These are phyloP conservation scores for Massarina eburnea DNA, from an alignment of 2,329 filamentous ascomycete species.

Conservation along the genomic window DNA sequence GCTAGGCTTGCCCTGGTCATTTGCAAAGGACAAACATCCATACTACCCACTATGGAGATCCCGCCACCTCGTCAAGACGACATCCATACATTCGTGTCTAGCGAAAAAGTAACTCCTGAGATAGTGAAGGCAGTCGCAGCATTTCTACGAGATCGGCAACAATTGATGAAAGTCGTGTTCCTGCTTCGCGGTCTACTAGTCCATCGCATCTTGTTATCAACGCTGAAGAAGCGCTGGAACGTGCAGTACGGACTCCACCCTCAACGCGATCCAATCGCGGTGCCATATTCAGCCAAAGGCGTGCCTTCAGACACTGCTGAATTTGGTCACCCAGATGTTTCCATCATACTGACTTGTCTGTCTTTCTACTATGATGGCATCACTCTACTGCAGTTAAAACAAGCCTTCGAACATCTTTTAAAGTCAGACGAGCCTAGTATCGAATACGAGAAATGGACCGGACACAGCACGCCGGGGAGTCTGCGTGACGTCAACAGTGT, in stretches of 20 bases:
- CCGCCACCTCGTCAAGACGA: constrained; percentile 22
- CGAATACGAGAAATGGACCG: constrained; percentile 61
- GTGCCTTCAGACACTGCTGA: constrained; percentile 64
- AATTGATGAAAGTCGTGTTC: constrained; percentile 52
- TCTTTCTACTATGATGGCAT: constrained; percentile 66
- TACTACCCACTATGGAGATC: constrained; percentile 35
- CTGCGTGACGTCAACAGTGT: constrained; percentile 58
- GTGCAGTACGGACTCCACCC: constrained; percentile 59
- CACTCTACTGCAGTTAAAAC: constrained; percentile 50
- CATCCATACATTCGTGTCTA: constrained; percentile 40
- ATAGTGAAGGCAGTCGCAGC: constrained; percentile 19
- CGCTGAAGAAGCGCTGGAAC: constrained; percentile 65
- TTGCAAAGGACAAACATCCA: constrained; percentile 25
- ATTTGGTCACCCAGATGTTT: constrained; percentile 67
- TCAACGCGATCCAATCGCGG: constrained; percentile 60
- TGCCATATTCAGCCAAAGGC: constrained; percentile 63
- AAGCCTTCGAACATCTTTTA: constrained; percentile 55
- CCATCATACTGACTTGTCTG: constrained; percentile 46
- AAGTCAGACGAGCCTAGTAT: constrained; percentile 59
- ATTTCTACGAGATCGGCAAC: constrained; percentile 38
- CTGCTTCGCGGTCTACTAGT: constrained; percentile 66
- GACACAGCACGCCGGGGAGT: constrained; percentile 46
- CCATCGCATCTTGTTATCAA: constrained; percentile 61
- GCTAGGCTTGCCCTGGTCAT: constrained; percentile 34
- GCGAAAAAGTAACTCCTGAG: constrained; percentile 16